Evolutionary conservation across 345 rosid species (phyloP).

Genomic region (Bruguiera parviflora): DNA sequence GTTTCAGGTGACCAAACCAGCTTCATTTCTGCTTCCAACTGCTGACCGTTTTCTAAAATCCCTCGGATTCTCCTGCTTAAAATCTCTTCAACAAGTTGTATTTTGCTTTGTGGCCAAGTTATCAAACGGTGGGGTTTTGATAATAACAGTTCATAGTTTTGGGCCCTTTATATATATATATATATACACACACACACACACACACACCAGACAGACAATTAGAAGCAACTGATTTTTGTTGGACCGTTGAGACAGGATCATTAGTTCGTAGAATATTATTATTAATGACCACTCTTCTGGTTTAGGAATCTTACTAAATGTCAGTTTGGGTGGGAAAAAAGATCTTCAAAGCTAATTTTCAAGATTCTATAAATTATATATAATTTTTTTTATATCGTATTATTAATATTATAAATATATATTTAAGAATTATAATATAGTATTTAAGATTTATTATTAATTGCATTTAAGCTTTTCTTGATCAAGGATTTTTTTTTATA

Average conservation of each 20-base stretch:
- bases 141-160: conserved; percentile 2
- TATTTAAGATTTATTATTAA: too few relatives aligned
- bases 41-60: neutral
- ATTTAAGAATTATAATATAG: too few relatives aligned
- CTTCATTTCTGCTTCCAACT: conserved; percentile 54
- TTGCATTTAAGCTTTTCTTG: too few relatives aligned
- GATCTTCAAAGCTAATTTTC: too few relatives aligned
- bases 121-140: neutral
- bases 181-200: too few relatives aligned
- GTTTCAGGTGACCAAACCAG: conserved; percentile 86
- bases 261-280: neutral
- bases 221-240: conserved; percentile 18
- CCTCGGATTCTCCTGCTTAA: conserved; percentile 3
- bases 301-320: neutral
- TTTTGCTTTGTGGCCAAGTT: conserved; percentile 25
- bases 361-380: too few relatives aligned
- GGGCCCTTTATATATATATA: conserved; percentile 20
- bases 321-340: neutral
- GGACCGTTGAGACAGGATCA: conserved; percentile 33
- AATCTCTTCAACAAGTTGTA: conserved; percentile 9
- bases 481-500: too few relatives aligned
- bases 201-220: conserved; percentile 8
- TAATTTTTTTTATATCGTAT: too few relatives aligned
- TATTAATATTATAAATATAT: too few relatives aligned
- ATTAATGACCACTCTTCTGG: neutral